phyloP scores from a whole-genome alignment of 2,329 filamentous ascomycete species.

The Xylariaceae sp. region DNA sequence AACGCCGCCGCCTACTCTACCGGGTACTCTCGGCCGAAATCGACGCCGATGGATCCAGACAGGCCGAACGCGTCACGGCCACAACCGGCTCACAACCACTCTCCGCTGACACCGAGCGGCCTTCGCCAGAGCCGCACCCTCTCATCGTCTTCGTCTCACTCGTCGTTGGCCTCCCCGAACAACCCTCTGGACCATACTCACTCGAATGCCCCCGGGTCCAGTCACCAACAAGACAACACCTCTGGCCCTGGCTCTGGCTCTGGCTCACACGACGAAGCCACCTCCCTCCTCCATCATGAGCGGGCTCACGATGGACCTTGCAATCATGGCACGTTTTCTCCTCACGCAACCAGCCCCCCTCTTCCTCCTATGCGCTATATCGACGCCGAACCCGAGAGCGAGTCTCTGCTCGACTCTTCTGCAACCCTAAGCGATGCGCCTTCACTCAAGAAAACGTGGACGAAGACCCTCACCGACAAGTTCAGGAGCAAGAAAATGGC shows the following conservation, averaged over 20 bases:
- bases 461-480: constrained; percentile 46
- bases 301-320: constrained; percentile 49
- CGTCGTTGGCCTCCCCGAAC: not conserved
- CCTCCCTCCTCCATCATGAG: constrained; percentile 43
- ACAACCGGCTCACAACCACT: constrained; percentile 24
- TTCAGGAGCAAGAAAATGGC: constrained; percentile 64
- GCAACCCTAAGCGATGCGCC: constrained; percentile 37
- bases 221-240: not conserved
- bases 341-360: constrained; percentile 52
- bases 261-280: constrained; percentile 42
- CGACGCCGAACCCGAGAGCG: constrained; percentile 29
- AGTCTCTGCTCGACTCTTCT: constrained; percentile 32
- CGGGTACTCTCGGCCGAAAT: not conserved
- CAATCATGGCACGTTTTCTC: constrained; percentile 74
- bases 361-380: constrained; percentile 37
- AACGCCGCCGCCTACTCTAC: not conserved
- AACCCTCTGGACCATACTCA: constrained; percentile 3
- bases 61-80: not conserved
- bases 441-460: constrained; percentile 42
- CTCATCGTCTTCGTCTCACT: constrained; percentile 25
- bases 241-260: too few species aligned
- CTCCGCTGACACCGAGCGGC: constrained; percentile 31
- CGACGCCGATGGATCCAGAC: not conserved
- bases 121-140: constrained; percentile 32
- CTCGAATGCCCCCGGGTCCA: not conserved